Percentiles rank a stretch among this genome's conserved stretches.
Conservation (phyloP, 1,284 basidiomycete species). For the Thelephora terrestris region DNA sequence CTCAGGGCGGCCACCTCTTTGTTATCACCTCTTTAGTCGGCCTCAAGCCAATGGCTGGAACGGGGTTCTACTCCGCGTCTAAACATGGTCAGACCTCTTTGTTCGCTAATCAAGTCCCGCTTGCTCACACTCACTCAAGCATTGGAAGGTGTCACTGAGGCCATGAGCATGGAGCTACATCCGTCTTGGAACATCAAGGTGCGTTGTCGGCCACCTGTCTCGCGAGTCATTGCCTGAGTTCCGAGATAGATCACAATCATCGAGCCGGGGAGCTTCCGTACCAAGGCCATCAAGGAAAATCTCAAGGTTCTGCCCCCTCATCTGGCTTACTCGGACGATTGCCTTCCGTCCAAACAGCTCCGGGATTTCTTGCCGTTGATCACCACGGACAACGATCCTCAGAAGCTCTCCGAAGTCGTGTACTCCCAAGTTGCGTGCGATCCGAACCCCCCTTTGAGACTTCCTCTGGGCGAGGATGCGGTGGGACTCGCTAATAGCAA, state of each 20-base stretch:
- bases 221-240: background rate
- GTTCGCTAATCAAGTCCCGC: slow-evolving; percentile 2
- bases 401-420: background rate
- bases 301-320: background rate
- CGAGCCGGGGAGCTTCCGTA: slow-evolving; percentile 11
- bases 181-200: slow-evolving; percentile 34
- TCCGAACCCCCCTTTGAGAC: background rate
- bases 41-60: slow-evolving; percentile 5
- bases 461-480: background rate
- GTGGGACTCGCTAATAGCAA: too few relatives aligned
- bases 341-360: background rate
- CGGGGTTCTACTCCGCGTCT: slow-evolving; percentile 21
- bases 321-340: background rate
- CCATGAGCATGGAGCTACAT: slow-evolving; percentile 23
- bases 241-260: slow-evolving; percentile 9
- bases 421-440: background rate
- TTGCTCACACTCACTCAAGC: slow-evolving; percentile 10
- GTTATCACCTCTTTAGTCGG: slow-evolving; percentile 22
- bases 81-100: slow-evolving; percentile 9
- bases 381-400: too few relatives aligned
- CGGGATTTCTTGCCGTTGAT: background rate
- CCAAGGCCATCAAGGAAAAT: slow-evolving; percentile 1
- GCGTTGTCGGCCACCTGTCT: background rate
- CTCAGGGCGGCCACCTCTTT: slow-evolving; percentile 24
- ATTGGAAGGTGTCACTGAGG: slow-evolving; percentile 24